phyloP scores from a whole-genome alignment of 163 green algal species.

The Scenedesmus sp. region DNA sequence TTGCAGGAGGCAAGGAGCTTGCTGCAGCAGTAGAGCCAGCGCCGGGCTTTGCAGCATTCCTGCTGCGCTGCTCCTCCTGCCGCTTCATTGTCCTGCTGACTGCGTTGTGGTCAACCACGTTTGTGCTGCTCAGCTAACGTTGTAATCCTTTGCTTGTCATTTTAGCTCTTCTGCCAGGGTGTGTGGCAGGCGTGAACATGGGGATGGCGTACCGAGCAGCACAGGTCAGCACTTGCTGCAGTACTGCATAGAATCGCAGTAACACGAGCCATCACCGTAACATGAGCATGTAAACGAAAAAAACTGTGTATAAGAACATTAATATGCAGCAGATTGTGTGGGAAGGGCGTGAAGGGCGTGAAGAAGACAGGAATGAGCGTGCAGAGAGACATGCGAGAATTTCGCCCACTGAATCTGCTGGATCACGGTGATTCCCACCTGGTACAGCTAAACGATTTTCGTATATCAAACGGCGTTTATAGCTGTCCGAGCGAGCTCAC shows the following conservation, averaged over 20 bases:
- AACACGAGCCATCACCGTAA: neutral
- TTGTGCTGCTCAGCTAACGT: neutral
- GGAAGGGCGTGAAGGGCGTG: too few relatives aligned
- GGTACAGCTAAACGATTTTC: too few relatives aligned
- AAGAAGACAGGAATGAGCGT: too few relatives aligned
- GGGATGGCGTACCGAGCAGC: neutral
- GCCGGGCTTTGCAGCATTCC: neutral
- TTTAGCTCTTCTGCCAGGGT: neutral
- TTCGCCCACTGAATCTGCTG: too few relatives aligned
- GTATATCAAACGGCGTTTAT: too few relatives aligned
- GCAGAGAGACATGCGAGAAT: too few relatives aligned
- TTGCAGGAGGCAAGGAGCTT: neutral
- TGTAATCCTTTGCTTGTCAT: neutral
- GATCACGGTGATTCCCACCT: too few relatives aligned
- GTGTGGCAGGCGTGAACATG: neutral
- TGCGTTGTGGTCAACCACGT: neutral
- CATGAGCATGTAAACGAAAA: neutral
- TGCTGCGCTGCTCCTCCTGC: neutral
- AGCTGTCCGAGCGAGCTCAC: too few relatives aligned
- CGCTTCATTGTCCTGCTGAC: neutral
- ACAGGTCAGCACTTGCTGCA: neutral
- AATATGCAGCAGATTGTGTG: neutral
- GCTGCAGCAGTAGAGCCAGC: neutral
- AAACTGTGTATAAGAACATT: neutral
- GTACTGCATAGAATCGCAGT: neutral